A percentile compares a stretch with the other conserved stretches of the same genome.
phyloP scores from a whole-genome alignment of 2,329 filamentous ascomycete species.

The Sarocladium strictum region DNA sequence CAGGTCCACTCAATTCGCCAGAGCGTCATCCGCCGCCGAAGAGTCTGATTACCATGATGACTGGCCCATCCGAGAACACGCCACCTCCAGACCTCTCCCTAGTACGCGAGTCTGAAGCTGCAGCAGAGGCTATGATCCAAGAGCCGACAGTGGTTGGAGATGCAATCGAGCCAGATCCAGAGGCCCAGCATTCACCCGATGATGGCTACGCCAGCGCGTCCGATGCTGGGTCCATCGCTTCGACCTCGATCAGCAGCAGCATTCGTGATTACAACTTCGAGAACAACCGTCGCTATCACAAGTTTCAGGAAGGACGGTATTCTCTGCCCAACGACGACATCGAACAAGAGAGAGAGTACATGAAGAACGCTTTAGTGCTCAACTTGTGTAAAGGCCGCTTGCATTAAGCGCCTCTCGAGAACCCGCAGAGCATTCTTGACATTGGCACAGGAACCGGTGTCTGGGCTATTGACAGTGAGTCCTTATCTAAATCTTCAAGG shows the following conservation, averaged over 20 bases:
- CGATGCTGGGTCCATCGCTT: slow-evolving; percentile 16
- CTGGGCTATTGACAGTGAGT: slow-evolving; percentile 41
- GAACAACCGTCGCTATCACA: slow-evolving; percentile 37
- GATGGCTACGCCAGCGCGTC: slow-evolving; percentile 14
- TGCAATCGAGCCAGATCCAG: background rate
- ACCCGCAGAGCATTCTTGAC: slow-evolving; percentile 32
- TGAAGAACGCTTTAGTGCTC: slow-evolving; percentile 33
- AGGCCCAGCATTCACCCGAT: background rate
- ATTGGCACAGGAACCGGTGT: slow-evolving; percentile 28
- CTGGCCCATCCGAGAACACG: too few species aligned
- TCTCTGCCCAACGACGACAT: slow-evolving; percentile 36
- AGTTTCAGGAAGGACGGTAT: slow-evolving; percentile 32
- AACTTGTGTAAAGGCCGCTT: slow-evolving; percentile 29
- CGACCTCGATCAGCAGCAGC: slow-evolving; percentile 25
- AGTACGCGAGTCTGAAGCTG: too few species aligned
- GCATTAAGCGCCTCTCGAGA: slow-evolving; percentile 34
- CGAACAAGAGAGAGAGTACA: slow-evolving; percentile 38
- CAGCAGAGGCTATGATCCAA: too few species aligned
- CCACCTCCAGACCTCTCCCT: too few species aligned
- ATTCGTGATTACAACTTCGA: slow-evolving; percentile 31
- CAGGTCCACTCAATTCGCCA: too few species aligned
- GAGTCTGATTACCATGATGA: too few species aligned
- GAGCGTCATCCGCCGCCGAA: too few species aligned
- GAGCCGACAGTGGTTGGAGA: too few species aligned
- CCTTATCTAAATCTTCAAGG: background rate